A percentile compares a stretch with the other conserved stretches of the same genome.
Evolutionary conservation across 106 monocot species (phyloP).

Genomic region (Ottelia alismoides): DNA sequence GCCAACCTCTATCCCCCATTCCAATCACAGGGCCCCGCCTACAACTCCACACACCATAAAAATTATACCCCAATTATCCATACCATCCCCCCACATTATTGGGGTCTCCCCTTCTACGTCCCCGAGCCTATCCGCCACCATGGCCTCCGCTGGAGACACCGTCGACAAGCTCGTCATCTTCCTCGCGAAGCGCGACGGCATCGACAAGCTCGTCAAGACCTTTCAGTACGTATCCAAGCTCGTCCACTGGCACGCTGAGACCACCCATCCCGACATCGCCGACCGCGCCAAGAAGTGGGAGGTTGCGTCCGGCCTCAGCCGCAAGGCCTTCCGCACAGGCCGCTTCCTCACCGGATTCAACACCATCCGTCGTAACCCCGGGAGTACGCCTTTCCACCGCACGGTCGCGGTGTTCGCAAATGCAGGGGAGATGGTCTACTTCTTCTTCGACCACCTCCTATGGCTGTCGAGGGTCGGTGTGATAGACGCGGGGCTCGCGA

Average conservation of each 20-base stretch:
- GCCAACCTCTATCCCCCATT: no score
- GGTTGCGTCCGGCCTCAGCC: constrained; percentile 73
- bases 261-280: constrained; percentile 31
- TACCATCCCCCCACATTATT: no score
- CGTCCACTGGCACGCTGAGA: constrained; percentile 38
- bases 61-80: no score
- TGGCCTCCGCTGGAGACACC: constrained; percentile 23
- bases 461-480: constrained; percentile 73
- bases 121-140: no score
- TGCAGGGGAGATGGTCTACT: constrained; percentile 98
- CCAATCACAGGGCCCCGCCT: no score
- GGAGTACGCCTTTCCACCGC: constrained; percentile 24
- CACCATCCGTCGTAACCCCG: constrained; percentile 49
- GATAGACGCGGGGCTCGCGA: constrained; percentile 39
- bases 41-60: no score
- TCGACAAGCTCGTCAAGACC: constrained; percentile 99
- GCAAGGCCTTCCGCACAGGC: constrained; percentile 88
- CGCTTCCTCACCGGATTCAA: constrained; percentile 96
- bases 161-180: constrained; percentile 97
- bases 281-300: constrained; percentile 74
- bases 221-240: constrained; percentile 98
- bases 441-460: constrained; percentile 94
- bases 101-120: no score
- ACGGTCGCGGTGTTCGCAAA: constrained; percentile 60
- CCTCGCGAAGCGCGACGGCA: constrained; percentile 99